Percentiles rank a stretch among this genome's conserved stretches.
phyloP scores from a whole-genome alignment of 306 rosid species.

The Cicer bijugum region DNA sequence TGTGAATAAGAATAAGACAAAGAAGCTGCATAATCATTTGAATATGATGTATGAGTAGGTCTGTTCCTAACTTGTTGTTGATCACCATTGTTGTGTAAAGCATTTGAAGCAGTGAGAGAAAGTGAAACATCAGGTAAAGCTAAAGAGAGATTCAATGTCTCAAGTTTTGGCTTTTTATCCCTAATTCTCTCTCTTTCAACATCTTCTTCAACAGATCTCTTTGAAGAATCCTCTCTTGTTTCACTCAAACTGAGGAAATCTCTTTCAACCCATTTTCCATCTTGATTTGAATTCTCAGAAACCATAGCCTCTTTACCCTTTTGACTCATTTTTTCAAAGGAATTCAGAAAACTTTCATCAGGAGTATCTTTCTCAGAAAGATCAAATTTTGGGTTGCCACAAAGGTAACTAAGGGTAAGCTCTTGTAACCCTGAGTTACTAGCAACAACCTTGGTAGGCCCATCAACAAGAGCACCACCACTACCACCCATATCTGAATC shows the following conservation, averaged over 20 bases:
- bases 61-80: constrained; percentile 52
- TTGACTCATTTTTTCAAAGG: constrained; percentile 55
- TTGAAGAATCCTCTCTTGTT: constrained; percentile 64
- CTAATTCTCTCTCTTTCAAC: constrained; percentile 58
- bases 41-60: constrained; percentile 64
- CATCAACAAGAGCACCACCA: constrained; percentile 15
- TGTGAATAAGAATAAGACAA: constrained; percentile 85
- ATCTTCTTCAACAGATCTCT: constrained; percentile 75
- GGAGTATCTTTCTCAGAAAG: constrained; percentile 61
- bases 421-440: constrained; percentile 65
- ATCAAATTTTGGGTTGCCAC: constrained; percentile 64
- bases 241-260: constrained; percentile 85
- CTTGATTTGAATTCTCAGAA: constrained; percentile 62
- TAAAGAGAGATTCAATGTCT: constrained; percentile 84
- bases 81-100: constrained; percentile 65
- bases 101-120: constrained; percentile 88
- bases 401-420: constrained; percentile 85
- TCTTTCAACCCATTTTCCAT: constrained; percentile 86
- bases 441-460: constrained; percentile 38
- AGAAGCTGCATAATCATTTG: constrained; percentile 87
- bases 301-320: constrained; percentile 71
- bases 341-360: constrained; percentile 56
- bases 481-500: constrained; percentile 48
- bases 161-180: constrained; percentile 81
- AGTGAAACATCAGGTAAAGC: constrained; percentile 88